These are phyloP conservation scores for Fusarium oligoseptatum DNA, from an alignment of 2,329 filamentous ascomycete species.

Conservation along the genomic window DNA sequence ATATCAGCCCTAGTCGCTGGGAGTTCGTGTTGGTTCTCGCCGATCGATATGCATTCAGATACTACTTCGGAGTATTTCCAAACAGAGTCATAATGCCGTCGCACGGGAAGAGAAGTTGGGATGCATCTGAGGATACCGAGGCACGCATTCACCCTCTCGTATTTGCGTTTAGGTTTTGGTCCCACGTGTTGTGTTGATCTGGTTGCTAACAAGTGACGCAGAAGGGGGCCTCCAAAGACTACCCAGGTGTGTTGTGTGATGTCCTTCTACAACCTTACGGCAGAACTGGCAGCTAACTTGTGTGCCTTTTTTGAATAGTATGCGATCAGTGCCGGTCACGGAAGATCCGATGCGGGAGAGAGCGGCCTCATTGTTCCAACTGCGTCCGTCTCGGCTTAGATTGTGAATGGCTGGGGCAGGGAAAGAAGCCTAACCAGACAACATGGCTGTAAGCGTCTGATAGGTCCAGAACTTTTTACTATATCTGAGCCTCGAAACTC, in stretches of 20 bases:
- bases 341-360: constrained; percentile 22
- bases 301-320: not conserved
- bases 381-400: constrained; percentile 16
- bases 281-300: not conserved
- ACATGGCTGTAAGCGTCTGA: not conserved
- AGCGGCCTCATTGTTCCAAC: constrained; percentile 22
- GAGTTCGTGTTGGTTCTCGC: not conserved
- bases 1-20: not conserved
- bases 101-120: constrained; percentile 25
- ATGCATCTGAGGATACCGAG: constrained; percentile 19
- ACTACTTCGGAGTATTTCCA: not conserved
- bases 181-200: not conserved
- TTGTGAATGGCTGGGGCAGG: constrained; percentile 23
- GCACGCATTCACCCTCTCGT: not conserved
- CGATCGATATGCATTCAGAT: not conserved
- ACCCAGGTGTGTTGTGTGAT: constrained; percentile 3
- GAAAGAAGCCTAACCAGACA: constrained; percentile 19
- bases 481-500: not conserved
- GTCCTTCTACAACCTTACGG: not conserved
- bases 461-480: not conserved
- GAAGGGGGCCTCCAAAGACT: constrained; percentile 15
- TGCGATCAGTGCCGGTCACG: constrained; percentile 23
- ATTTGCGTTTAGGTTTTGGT: not conserved
- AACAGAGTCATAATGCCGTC: constrained; percentile 16
- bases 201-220: not conserved